These are phyloP conservation scores for Dactylorhiza incarnata DNA, from an alignment of 106 monocot species.

Conservation along the genomic window DNA sequence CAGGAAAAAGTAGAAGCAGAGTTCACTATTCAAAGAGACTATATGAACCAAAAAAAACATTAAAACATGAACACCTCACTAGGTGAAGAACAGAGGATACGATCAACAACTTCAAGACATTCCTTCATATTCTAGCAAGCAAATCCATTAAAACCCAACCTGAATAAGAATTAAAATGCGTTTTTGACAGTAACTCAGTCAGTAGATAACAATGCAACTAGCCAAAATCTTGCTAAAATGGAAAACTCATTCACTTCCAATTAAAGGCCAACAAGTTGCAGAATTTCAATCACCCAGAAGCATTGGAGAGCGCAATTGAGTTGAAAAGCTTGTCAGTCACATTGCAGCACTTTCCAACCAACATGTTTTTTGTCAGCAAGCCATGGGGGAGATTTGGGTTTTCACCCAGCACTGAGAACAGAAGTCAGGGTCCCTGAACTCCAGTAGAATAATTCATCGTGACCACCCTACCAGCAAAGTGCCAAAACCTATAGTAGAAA, in stretches of 20 bases:
- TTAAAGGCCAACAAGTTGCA: too few relatives aligned
- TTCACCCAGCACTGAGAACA: slow-evolving; percentile 30
- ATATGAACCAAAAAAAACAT: too few relatives aligned
- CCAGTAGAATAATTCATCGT: slow-evolving; percentile 19
- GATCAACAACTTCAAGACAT: not conserved
- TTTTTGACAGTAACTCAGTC: not conserved
- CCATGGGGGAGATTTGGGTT: slow-evolving; percentile 49
- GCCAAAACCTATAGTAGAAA: slow-evolving; percentile 29
- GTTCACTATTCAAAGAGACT: too few relatives aligned
- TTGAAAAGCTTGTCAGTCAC: not conserved
- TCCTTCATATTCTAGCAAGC: too few relatives aligned
- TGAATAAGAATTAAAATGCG: not conserved
- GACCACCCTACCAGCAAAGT: slow-evolving; percentile 13
- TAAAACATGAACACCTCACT: not conserved
- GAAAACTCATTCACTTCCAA: too few relatives aligned
- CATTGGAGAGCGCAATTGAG: too few relatives aligned
- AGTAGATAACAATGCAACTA: not conserved
- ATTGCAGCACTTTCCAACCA: slow-evolving; percentile 10
- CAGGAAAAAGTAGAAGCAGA: too few relatives aligned
- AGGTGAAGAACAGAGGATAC: not conserved
- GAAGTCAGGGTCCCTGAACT: slow-evolving; percentile 34
- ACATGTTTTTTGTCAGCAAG: slow-evolving; percentile 25
- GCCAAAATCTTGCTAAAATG: too few relatives aligned
- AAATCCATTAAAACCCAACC: not conserved
- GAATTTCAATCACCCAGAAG: too few relatives aligned